Evolutionary conservation across 441 rosid species (phyloP).

Genomic region (Adansonia rubrostipa): DNA sequence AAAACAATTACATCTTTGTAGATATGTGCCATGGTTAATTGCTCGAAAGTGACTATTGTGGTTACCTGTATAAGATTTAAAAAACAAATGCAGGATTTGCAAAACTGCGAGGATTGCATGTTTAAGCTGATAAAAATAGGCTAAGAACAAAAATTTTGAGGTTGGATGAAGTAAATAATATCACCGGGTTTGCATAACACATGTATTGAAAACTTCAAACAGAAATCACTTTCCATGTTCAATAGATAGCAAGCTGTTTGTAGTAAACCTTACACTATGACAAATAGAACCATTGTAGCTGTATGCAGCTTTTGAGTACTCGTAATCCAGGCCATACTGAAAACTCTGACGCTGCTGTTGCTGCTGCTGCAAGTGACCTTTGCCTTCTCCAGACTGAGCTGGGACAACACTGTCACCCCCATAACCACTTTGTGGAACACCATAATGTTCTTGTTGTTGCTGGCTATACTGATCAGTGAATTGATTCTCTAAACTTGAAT

Average conservation of each 20-base stretch:
- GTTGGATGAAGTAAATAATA: not conserved
- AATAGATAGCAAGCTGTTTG: not conserved
- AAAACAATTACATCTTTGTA: not conserved
- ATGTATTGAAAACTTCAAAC: not conserved
- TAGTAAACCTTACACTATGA: conserved; percentile 46
- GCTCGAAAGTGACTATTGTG: no score
- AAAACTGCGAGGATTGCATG: not conserved
- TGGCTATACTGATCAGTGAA: conserved; percentile 46
- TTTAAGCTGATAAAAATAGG: conserved; percentile 6
- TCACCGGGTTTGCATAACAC: not conserved
- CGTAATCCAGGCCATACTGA: conserved; percentile 60
- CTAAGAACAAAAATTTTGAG: no score
- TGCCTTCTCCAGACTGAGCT: conserved; percentile 50
- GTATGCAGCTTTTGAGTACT: conserved; percentile 50
- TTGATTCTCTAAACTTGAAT: conserved; percentile 53
- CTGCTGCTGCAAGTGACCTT: conserved; percentile 49
- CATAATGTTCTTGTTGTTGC: conserved; percentile 38
- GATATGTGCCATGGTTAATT: not conserved
- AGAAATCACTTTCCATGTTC: not conserved
- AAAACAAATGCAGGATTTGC: not conserved
- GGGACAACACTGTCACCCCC: conserved; percentile 80
- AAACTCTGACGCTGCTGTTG: conserved; percentile 43
- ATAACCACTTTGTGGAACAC: conserved; percentile 47
- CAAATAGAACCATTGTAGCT: conserved; percentile 53
- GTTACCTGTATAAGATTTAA: not conserved